phyloP scores from a whole-genome alignment of 2,329 filamentous ascomycete species.

The Davidsoniella eucalypti region DNA sequence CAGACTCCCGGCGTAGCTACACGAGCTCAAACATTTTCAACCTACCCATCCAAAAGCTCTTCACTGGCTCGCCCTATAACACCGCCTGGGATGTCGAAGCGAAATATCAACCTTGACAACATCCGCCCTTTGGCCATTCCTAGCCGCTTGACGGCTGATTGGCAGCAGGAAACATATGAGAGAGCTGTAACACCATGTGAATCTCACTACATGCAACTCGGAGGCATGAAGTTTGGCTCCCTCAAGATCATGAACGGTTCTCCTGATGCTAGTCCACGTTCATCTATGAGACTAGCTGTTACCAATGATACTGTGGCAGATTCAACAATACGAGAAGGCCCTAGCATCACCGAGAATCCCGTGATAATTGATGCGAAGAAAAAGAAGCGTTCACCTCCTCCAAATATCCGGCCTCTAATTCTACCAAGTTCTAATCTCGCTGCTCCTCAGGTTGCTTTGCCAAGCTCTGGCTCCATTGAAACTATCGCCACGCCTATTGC shows the following conservation, averaged over 20 bases:
- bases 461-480: too few relatives aligned
- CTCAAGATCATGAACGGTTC: constrained; percentile 45
- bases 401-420: constrained; percentile 11
- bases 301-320: constrained; percentile 1
- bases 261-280: constrained; percentile 29
- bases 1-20: constrained; percentile 35
- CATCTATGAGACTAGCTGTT: constrained; percentile 14
- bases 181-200: constrained; percentile 29
- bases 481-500: constrained; percentile 2
- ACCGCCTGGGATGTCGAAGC: neutral
- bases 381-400: constrained; percentile 2
- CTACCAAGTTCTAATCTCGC: neutral
- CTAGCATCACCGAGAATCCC: too few relatives aligned
- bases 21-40: constrained; percentile 17
- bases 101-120: neutral
- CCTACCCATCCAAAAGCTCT: neutral
- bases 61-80: neutral
- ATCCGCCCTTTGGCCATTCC: neutral
- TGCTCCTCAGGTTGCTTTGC: too few relatives aligned
- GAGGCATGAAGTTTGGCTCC: constrained; percentile 45
- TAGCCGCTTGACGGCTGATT: constrained; percentile 14
- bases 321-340: too few relatives aligned
- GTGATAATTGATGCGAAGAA: too few relatives aligned
- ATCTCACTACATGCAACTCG: constrained; percentile 40
- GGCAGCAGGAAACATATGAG: constrained; percentile 14